These are phyloP conservation scores for Pulveroboletus sp. DNA, from an alignment of 768 basidiomycete species.

Conservation along the genomic window DNA sequence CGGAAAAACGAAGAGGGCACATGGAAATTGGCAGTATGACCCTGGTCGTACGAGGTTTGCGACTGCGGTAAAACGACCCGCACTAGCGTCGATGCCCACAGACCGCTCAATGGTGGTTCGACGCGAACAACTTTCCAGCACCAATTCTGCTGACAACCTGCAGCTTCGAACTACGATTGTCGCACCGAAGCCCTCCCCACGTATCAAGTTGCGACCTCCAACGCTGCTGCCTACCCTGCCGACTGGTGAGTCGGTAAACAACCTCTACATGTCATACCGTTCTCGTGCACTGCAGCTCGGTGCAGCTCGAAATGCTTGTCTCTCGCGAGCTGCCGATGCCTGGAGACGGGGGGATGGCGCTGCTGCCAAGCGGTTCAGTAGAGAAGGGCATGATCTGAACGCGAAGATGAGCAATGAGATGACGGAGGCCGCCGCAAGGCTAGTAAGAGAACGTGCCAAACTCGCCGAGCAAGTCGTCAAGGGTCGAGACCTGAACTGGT, in stretches of 20 bases:
- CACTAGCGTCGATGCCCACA: constrained; percentile 29
- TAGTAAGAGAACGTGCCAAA: constrained; percentile 78
- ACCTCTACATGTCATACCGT: constrained; percentile 85
- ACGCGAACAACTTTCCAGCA: constrained; percentile 51
- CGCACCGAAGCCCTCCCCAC: constrained; percentile 76
- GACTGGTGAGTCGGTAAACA: constrained; percentile 77
- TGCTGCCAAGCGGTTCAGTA: constrained; percentile 88
- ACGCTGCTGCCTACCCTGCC: constrained; percentile 81
- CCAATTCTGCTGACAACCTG: constrained; percentile 50
- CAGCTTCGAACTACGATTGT: constrained; percentile 66
- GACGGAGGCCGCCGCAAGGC: constrained; percentile 73
- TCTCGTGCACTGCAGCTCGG: constrained; percentile 87
- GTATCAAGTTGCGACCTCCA: constrained; percentile 80
- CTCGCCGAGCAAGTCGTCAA: constrained; percentile 74
- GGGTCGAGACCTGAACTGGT: constrained; percentile 65
- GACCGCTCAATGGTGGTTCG: constrained; percentile 45
- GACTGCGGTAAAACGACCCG: constrained; percentile 76
- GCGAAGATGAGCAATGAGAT: constrained; percentile 87
- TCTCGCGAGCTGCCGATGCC: constrained; percentile 92
- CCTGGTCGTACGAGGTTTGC: constrained; percentile 87
- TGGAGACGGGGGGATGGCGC: constrained; percentile 96
- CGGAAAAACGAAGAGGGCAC: constrained; percentile 41
- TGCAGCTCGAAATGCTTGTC: constrained; percentile 87
- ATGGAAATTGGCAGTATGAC: constrained; percentile 53
- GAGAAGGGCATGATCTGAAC: constrained; percentile 92